Evolutionary conservation across 768 basidiomycete genomes (phyloP), one percentile per base, ranked within the genome.

Genomic region (Termitomyces bulborhizus): DNA sequence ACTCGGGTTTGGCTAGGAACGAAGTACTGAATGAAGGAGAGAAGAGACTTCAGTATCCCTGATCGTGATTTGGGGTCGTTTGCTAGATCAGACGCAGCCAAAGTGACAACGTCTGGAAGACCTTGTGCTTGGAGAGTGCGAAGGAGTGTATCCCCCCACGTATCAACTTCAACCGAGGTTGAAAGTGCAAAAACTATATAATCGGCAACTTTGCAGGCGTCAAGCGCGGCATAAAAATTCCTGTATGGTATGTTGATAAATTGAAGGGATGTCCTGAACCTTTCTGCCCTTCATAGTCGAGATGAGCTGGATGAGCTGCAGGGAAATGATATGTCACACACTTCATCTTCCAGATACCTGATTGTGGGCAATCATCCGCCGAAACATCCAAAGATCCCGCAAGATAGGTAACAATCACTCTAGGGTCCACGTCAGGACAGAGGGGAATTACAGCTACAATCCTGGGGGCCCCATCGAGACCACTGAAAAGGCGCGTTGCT

Each of bases 11-110:
- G 88, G 24, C 80, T 76, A 2, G 96, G 96, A 57, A 91, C 90
- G 69, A 98, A 99, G 71, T 98, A 98, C 60, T 87, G 86, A 55
- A 95, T 85, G 75, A 98, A 99, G 9, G 94, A 97, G 8, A 96
- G 79, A 4, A 98, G 77, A 1, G 93, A 97, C 72, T 92, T 94
- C 53, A 92, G 72, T 46, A 93, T 79, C 16, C 81, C 82, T 1
- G 82, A 63, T 31, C 82, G 83, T 32, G 81, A 72, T 71, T 93
- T 93, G 5, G 72, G 61, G 54, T 86, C 87, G 41, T 82, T 68
- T 3, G 73, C 63, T 12, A 72, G 57, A 53, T 80, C 74, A 6
- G 85, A 78, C 16, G 85, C 76, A 43, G 93, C 79, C 24, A 88
- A 84, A 26, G 92, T 81, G 47, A 93, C 78, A 41, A 90, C 84